Base-by-base conservation (phyloP, 2,329 filamentous ascomycete genomes). In the Scedosporium boydii region DNA sequence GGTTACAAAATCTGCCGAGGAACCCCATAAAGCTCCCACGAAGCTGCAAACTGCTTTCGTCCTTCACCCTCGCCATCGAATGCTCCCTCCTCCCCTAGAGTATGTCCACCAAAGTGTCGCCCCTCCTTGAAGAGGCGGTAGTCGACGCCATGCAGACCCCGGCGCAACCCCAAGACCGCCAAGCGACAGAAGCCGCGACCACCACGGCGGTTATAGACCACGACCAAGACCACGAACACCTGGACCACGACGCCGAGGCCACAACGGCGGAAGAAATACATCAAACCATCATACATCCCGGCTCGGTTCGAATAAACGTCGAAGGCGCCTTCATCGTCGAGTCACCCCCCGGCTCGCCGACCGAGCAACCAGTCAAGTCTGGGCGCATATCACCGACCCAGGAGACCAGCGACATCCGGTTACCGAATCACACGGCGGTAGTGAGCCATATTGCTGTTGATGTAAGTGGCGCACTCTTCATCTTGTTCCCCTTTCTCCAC, bases 371-470 rank as follows among this genome's bases (percentile, higher is more conserved):
- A 59, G 63, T 69, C 67, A 63, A 70, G 62, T 68, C 64, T 53
- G 80, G 78, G 51, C 75, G 78, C 63, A 74, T 75, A 60, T 78
- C 78, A 65, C 79, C 80, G 65, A 74, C 78, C 67, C 74, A 82
- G 69, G 91, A 96, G 73, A 92, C 90, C 63, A 92, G 91, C 71
- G 95, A 97, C 72, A 99, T 99, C 69, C 84, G 95, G n/a, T 79
- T 99, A 64, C 95, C 95, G 29, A 95, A 98, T 75, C 95, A 99
- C 76, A 96, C 91, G 12, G 89, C 90, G 10, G 87, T 96, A 7
- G 93, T 99, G 68, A 97, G 92, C 78, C 95, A 99, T 79, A 91
- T 99, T 68, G 95, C 95, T 61, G 88, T 97, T 64, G 95, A 99
- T 82, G 92, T 96, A 82, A 76, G 89, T 81, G 9, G 29, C 59